Percentiles rank a stretch among this genome's conserved stretches.
Conservation (phyloP, 805 yeast genomes). For the Hanseniaspora guilliermondii region DNA sequence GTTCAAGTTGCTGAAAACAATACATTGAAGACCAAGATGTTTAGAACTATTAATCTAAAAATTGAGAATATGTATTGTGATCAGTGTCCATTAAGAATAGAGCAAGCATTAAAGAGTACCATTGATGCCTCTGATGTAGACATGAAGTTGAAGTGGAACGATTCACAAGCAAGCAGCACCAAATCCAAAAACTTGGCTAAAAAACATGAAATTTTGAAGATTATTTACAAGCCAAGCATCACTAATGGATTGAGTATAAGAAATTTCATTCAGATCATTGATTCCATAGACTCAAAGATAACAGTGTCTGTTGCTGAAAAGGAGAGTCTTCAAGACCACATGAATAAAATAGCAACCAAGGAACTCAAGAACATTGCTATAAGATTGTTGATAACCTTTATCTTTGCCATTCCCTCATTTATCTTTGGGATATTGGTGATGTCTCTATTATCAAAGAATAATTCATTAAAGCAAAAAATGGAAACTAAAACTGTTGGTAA, state of each 20-base stretch:
- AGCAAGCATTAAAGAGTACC: conserved; percentile 35
- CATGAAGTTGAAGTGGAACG: background rate
- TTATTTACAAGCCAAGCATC: conserved; percentile 49
- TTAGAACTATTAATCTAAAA: conserved; percentile 14
- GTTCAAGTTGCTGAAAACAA: conserved; percentile 38
- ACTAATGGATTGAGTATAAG: conserved; percentile 37
- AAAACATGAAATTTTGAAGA: conserved; percentile 39
- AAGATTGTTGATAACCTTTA: conserved; percentile 38
- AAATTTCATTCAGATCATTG: conserved; percentile 37
- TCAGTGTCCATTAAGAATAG: conserved; percentile 51
- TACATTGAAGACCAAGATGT: conserved; percentile 31
- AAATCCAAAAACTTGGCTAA: background rate
- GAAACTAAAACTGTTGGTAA: conserved; percentile 20
- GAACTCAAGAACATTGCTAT: conserved; percentile 38
- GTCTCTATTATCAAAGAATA: conserved; percentile 39
- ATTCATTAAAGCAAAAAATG: conserved; percentile 32
- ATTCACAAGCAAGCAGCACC: background rate
- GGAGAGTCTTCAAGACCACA: conserved; percentile 50
- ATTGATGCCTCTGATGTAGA: conserved; percentile 35
- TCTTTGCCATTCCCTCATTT: conserved; percentile 56
- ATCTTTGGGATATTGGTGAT: conserved; percentile 57
- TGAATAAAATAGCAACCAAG: conserved; percentile 35
- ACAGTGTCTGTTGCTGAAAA: conserved; percentile 43
- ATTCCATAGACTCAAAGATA: conserved; percentile 31
- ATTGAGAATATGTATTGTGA: conserved; percentile 60